Percentiles rank a stretch among this genome's conserved stretches.
Evolutionary conservation across 2,329 filamentous ascomycete species (phyloP).

Genomic region (Podosphaera xanthii): DNA sequence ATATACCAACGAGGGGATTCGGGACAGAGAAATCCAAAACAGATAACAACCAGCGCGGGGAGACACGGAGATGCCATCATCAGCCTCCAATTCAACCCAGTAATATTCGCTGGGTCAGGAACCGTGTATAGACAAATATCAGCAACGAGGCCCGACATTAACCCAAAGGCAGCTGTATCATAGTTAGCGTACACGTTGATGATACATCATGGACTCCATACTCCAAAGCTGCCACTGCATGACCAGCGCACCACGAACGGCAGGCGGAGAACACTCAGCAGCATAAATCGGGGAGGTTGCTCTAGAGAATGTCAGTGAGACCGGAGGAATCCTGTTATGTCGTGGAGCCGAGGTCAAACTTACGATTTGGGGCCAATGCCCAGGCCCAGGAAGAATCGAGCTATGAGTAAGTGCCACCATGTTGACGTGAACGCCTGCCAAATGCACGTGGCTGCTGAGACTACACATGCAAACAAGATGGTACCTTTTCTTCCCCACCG

Average conservation of each 20-base stretch:
- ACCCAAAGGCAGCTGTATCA: slow-evolving; percentile 26
- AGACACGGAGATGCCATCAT: slow-evolving; percentile 43
- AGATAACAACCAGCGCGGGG: slow-evolving; percentile 30
- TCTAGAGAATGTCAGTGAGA: neutral
- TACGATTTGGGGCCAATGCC: slow-evolving; percentile 33
- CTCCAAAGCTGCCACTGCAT: slow-evolving; percentile 67
- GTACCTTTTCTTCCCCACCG: slow-evolving; percentile 35
- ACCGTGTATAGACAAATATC: slow-evolving; percentile 1
- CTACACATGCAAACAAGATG: slow-evolving; percentile 39
- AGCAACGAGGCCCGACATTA: slow-evolving; percentile 23
- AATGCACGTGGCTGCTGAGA: slow-evolving; percentile 37
- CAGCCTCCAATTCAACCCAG: slow-evolving; percentile 30
- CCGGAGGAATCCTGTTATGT: no score
- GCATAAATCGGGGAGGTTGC: slow-evolving; percentile 22
- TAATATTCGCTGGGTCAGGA: neutral
- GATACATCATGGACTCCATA: neutral
- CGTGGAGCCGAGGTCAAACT: neutral
- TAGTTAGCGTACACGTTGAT: neutral
- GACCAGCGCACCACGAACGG: slow-evolving; percentile 31
- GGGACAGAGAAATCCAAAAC: slow-evolving; percentile 41
- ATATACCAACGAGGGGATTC: slow-evolving; percentile 39
- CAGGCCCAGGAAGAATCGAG: slow-evolving; percentile 32
- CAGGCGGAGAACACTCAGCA: slow-evolving; percentile 29
- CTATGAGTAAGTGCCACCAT: slow-evolving; percentile 34
- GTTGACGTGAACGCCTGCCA: slow-evolving; percentile 34